Evolutionary conservation across 2,329 filamentous ascomycete species (phyloP), one percentile per base, ranked within the genome.

Genomic region (Cladosporium austrohemisphaericum): DNA sequence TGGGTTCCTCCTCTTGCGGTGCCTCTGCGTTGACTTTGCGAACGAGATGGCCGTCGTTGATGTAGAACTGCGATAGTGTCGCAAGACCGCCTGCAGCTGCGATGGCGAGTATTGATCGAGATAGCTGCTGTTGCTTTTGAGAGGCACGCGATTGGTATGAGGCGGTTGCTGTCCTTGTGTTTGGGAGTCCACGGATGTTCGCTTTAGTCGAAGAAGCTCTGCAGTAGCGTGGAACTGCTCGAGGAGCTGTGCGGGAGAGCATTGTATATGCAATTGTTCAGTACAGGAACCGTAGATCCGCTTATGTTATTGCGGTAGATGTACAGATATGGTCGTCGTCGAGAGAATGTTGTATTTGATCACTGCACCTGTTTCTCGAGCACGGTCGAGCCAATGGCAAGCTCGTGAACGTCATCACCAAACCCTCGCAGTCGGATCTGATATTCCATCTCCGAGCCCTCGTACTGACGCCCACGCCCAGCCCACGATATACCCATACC

Each of bases 21-120:
- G 71, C 71, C 60, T 79, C 76, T 20, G 76, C 76, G 47, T 77
- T 70, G 14, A 67, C 68, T 38, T 71, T 64, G 20, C 66, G 62
- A 41, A 72, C 56, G 37, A 74, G 57, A 14, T 61, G 53, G 31
- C 67, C 64, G 46, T 69, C 67, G 52, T 68, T 60, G 32, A 66
- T 64, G 55, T 68, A 71, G 64, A 66, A 71, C 51, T 74, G 71
- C 35, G 65, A 70, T n/a, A 68, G 63, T 5, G 70, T 69, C 41
- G 71, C 72, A n/a, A 70, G 60, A 13, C 68, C 68, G 50, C 71
- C 71, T 13, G 73, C 68, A 13, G 64, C 58, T 11, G 67, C 68
- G 50, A 76, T 65, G 41, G 68, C 63, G 49, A 64, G 64, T 23
- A 76, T 48, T 13, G 71, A 74, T 32, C 72, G 68, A 35, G 68